A percentile compares a stretch with the other conserved stretches of the same genome.
phyloP scores from a whole-genome alignment of 2,329 filamentous ascomycete species.

The Ophiosphaerella narmari region DNA sequence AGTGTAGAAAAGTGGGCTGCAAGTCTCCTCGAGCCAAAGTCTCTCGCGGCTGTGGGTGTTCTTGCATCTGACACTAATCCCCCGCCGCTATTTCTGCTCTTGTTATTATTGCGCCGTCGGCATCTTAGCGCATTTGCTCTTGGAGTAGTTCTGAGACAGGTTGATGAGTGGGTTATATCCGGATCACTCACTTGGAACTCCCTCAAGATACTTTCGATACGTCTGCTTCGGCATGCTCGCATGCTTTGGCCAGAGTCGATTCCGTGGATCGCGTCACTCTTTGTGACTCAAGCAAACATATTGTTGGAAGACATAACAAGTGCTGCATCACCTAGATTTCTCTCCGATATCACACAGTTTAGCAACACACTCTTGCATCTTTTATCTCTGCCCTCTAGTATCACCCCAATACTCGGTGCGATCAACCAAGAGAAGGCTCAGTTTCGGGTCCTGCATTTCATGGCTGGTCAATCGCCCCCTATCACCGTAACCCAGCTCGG shows the following conservation, averaged over 20 bases:
- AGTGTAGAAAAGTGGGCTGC: slow-evolving; percentile 31
- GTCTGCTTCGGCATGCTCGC: slow-evolving; percentile 39
- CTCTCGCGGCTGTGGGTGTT: slow-evolving; percentile 20
- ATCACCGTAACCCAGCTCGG: slow-evolving; percentile 62
- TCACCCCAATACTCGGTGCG: slow-evolving; percentile 55
- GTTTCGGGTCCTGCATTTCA: slow-evolving; percentile 60
- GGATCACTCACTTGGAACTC: slow-evolving; percentile 25
- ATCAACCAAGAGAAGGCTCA: slow-evolving; percentile 61
- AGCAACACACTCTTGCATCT: slow-evolving; percentile 57
- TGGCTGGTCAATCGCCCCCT: slow-evolving; percentile 60
- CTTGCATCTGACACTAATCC: slow-evolving; percentile 16
- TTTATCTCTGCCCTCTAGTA: slow-evolving; percentile 54
- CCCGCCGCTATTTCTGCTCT: slow-evolving; percentile 38
- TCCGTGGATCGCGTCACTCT: slow-evolving; percentile 37
- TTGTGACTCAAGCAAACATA: slow-evolving; percentile 26
- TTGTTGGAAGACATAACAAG: slow-evolving; percentile 12
- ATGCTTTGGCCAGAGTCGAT: slow-evolving; percentile 36
- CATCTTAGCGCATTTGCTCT: slow-evolving; percentile 27
- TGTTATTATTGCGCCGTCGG: slow-evolving; percentile 38
- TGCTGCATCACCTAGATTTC: slow-evolving; percentile 4
- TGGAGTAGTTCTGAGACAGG: slow-evolving; percentile 28
- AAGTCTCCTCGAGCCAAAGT: slow-evolving; percentile 22
- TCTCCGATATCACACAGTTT: slow-evolving; percentile 41
- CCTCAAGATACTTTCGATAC: slow-evolving; percentile 30
- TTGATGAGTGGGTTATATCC: slow-evolving; percentile 17